Conservation (phyloP, 805 yeast species). For the Wickerhamiella sorbophila region DNA sequence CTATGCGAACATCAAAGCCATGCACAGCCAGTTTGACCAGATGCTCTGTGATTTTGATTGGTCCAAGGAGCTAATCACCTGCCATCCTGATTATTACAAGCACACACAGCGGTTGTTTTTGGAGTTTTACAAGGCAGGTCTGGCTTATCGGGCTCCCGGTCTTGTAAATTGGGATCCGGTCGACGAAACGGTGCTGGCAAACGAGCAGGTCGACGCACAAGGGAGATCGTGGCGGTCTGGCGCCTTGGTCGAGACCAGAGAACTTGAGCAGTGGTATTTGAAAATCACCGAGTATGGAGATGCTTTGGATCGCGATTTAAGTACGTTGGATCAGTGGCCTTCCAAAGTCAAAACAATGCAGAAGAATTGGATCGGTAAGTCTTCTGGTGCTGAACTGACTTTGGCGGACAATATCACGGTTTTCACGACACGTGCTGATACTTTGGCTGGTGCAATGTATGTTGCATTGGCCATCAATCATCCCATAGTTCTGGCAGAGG, state of each 20-base stretch:
- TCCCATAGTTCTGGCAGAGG: constrained; percentile 35
- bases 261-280: constrained; percentile 84
- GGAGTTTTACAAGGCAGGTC: constrained; percentile 53
- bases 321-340: constrained; percentile 64
- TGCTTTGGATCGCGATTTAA: constrained; percentile 50
- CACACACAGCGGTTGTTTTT: constrained; percentile 86
- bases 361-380: constrained; percentile 83
- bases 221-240: constrained; percentile 97
- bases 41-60: constrained; percentile 87
- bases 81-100: constrained; percentile 73
- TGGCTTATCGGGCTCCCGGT: constrained; percentile 76
- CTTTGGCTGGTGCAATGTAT: constrained; percentile 69
- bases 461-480: constrained; percentile 66
- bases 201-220: constrained; percentile 84
- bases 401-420: constrained; percentile 37
- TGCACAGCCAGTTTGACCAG: constrained; percentile 66
- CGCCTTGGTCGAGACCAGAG: constrained; percentile 72
- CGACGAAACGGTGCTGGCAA: constrained; percentile 87
- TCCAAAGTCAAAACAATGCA: constrained; percentile 81
- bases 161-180: constrained; percentile 97
- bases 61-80: constrained; percentile 80
- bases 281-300: constrained; percentile 75
- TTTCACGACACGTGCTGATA: constrained; percentile 86
- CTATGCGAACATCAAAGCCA: constrained; percentile 54
- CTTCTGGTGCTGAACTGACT: constrained; percentile 58